phyloP scores from a whole-genome alignment of 257 asterid species.

The Oldenlandia corymbosa region DNA sequence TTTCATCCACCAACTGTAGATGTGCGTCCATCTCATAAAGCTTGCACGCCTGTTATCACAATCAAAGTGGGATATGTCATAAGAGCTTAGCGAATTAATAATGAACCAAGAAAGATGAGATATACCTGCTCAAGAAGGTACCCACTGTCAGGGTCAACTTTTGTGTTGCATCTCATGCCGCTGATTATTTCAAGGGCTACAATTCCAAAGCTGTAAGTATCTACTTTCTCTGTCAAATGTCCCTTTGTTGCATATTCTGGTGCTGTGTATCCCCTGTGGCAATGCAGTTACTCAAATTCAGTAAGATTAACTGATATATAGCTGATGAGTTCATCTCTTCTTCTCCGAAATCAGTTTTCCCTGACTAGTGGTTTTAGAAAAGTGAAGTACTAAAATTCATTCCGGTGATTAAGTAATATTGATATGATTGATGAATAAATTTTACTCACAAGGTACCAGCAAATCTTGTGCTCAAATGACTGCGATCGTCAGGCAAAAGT shows the following conservation, averaged over 20 bases:
- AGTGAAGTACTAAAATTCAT: too few species aligned
- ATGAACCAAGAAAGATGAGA: too few species aligned
- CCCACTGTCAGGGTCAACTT: conserved; percentile 41
- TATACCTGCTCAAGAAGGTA: conserved; percentile 78
- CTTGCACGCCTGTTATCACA: conserved; percentile 58
- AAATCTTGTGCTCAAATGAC: conserved; percentile 81
- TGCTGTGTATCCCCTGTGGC: conserved; percentile 76
- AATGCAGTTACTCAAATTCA: background rate
- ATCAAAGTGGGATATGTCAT: background rate
- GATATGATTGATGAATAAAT: too few species aligned
- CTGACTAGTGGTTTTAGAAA: too few species aligned
- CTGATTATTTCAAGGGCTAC: conserved; percentile 67
- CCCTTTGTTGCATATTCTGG: too few species aligned
- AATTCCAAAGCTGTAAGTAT: conserved; percentile 72
- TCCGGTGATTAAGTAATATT: too few species aligned
- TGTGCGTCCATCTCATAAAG: conserved; percentile 46
- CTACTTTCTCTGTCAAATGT: conserved; percentile 78
- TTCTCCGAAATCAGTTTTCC: background rate
- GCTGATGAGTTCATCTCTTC: background rate
- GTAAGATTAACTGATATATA: background rate
- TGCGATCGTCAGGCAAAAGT: too few species aligned
- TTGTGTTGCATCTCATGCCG: conserved; percentile 53
- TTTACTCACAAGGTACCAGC: conserved; percentile 77
- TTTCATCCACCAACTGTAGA: too few species aligned
- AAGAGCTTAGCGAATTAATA: too few species aligned